Base-by-base conservation (phyloP, 2,329 filamentous ascomycete species). In the Macrophomina phaseolina region DNA sequence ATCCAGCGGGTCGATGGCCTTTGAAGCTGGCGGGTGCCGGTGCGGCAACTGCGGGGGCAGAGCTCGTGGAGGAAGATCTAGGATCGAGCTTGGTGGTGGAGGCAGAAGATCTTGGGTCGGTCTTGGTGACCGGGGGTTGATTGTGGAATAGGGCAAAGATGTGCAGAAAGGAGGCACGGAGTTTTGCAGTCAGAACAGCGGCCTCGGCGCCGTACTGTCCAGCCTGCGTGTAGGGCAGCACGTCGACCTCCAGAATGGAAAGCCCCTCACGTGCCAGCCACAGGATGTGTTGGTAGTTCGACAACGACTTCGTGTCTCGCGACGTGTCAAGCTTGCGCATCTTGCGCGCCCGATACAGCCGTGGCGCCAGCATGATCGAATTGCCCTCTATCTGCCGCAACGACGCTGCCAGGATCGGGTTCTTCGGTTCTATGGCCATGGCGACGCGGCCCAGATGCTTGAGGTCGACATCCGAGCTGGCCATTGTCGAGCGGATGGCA, bases 71-170 rank as follows among this genome's bases (percentile, higher is more conserved):
- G 30, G 36, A 28, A 30, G 45, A 40, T 36, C 60, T 18, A 32
- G 8, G 45, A 32, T 49, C 32, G 45, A 38, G 30, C 48, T 38
- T 38, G 23, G 36, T 30, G n/a, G 42, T 36, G 11, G 62, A n/a
- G 7, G 62, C 12, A 11, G 82, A 52, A 89, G 90, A 67, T 58
- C 60, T 56, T 6, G 49, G 60, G 30, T 38, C 32, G 32, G 34
- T 49, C 18, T 58, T 56, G 16, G 66, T 58, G 66, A 97, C 87
- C 0, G 90, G 85, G 0, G 94, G 94, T 64, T 92, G 89, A 79
- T 97, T 97, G 81, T 97, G 93, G 76, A 97, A 98, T 12, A 98
- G 86, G 64, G 97, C 95, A 77, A 97, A 97, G 71, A 99, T 93
- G 81, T 99, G 94, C 73, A 96, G 95, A 76, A 98, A 97, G 23